phyloP scores from a whole-genome alignment of 768 basidiomycete species.

The Daedaleopsis nitida region DNA sequence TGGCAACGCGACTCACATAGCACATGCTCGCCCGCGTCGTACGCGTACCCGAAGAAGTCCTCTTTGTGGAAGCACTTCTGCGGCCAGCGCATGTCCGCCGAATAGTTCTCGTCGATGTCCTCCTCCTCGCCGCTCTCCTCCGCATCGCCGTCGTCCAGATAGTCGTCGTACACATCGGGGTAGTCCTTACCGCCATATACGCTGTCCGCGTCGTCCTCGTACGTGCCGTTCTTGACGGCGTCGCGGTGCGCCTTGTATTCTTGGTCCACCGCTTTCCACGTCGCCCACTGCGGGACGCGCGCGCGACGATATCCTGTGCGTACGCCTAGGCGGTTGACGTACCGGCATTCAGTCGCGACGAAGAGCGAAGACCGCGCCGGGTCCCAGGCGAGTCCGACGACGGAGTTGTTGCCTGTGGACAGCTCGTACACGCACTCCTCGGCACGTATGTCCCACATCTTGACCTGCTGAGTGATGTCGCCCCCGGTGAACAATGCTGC shows the following conservation, averaged over 20 bases:
- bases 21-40: slow-evolving; percentile 38
- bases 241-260: slow-evolving; percentile 16
- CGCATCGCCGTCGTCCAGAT: slow-evolving; percentile 13
- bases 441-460: slow-evolving; percentile 46
- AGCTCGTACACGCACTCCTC: slow-evolving; percentile 41
- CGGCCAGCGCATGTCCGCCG: slow-evolving; percentile 35
- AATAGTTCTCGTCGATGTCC: slow-evolving; percentile 25
- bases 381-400: slow-evolving; percentile 38
- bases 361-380: slow-evolving; percentile 30
- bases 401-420: slow-evolving; percentile 46
- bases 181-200: not conserved
- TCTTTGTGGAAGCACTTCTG: slow-evolving; percentile 29
- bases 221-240: not conserved
- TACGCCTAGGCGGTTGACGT: slow-evolving; percentile 30
- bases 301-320: slow-evolving; percentile 28
- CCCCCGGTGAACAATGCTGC: slow-evolving; percentile 35
- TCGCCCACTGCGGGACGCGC: slow-evolving; percentile 22
- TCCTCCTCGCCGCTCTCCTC: slow-evolving; percentile 18
- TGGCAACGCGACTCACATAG: slow-evolving; percentile 34
- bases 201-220: not conserved
- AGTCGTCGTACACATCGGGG: slow-evolving; percentile 14
- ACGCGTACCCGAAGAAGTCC: slow-evolving; percentile 36
- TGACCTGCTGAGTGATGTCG: slow-evolving; percentile 34
- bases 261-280: slow-evolving; percentile 12
- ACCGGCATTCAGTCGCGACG: slow-evolving; percentile 37